A percentile compares a stretch with the other conserved stretches of the same genome.
These are phyloP conservation scores for Cinnamomum chago DNA, from an alignment of 164 flowering plant species.

Conservation along the genomic window DNA sequence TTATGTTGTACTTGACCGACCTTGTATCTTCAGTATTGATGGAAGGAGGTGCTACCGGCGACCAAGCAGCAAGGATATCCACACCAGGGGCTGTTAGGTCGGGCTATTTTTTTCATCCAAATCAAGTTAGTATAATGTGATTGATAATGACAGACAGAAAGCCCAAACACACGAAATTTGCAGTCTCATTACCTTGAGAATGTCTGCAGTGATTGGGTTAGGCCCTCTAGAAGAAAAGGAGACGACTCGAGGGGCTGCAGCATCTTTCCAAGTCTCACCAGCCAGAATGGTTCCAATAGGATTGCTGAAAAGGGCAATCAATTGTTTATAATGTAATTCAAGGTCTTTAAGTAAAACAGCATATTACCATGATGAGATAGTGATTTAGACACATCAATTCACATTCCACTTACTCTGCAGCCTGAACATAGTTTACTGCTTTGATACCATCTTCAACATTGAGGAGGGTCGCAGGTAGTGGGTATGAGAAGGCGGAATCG, in stretches of 20 bases:
- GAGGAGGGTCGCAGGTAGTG: slow-evolving; percentile 33
- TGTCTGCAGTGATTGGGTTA: slow-evolving; percentile 27
- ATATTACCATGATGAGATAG: background rate
- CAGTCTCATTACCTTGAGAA: slow-evolving; percentile 29
- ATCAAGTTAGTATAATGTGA: background rate
- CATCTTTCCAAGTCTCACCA: slow-evolving; percentile 22
- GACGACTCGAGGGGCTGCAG: slow-evolving; percentile 27
- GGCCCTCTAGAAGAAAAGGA: slow-evolving; percentile 42
- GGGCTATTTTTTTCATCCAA: slow-evolving; percentile 22
- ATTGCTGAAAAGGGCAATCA: slow-evolving; percentile 14
- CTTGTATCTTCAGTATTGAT: slow-evolving; percentile 12
- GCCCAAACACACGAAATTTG: background rate
- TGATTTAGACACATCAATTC: background rate
- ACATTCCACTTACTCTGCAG: slow-evolving; percentile 23
- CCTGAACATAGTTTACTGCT: slow-evolving; percentile 31
- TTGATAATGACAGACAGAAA: background rate
- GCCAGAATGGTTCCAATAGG: slow-evolving; percentile 33
- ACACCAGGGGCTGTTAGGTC: slow-evolving; percentile 42
- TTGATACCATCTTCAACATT: slow-evolving; percentile 22
- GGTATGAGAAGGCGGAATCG: slow-evolving; percentile 29
- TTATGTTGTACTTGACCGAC: slow-evolving; percentile 21
- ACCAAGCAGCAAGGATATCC: slow-evolving; percentile 39
- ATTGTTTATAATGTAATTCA: background rate
- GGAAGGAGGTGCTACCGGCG: slow-evolving; percentile 27
- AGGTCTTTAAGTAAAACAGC: too few relatives aligned